Evolutionary conservation across 2,329 filamentous ascomycete species (phyloP).

Genomic region (Amphichorda felina): DNA sequence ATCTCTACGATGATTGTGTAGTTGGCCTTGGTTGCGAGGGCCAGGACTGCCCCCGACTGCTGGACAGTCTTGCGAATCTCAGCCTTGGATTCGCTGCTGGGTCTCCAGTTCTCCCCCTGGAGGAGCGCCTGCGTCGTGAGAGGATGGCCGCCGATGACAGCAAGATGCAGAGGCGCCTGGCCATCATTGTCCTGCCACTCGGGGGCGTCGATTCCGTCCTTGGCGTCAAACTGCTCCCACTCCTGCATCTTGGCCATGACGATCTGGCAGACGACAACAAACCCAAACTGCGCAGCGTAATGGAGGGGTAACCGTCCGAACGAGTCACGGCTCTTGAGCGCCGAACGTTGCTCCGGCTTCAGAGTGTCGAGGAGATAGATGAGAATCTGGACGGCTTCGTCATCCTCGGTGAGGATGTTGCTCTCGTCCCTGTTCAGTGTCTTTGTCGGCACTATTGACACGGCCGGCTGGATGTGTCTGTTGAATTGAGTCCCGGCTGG

Average conservation of each 20-base stretch:
- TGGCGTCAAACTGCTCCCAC: conserved; percentile 79
- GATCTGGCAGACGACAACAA: conserved; percentile 79
- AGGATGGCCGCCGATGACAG: conserved; percentile 82
- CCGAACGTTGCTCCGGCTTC: conserved; percentile 51
- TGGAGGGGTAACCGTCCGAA: conserved; percentile 81
- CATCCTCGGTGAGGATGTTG: conserved; percentile 52
- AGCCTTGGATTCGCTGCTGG: conserved; percentile 47
- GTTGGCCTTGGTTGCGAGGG: conserved; percentile 79
- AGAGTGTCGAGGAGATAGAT: conserved; percentile 55
- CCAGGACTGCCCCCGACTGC: conserved; percentile 78
- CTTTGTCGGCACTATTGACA: conserved; percentile 50
- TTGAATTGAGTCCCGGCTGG: conserved; percentile 41
- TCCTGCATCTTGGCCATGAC: conserved; percentile 81
- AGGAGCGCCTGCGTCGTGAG: conserved; percentile 74
- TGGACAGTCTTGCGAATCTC: conserved; percentile 58
- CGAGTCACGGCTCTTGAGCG: conserved; percentile 58
- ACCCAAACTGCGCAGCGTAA: conserved; percentile 90
- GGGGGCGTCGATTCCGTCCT: conserved; percentile 73
- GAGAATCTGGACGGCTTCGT: conserved; percentile 63
- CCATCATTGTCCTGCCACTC: conserved; percentile 91
- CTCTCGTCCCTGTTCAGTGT: conserved; percentile 55
- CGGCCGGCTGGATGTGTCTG: conserved; percentile 70
- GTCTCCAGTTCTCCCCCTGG: conserved; percentile 67
- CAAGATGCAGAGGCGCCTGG: conserved; percentile 80
- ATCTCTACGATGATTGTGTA: conserved; percentile 76